Conservation (phyloP, 2,329 filamentous ascomycete species). For the Hypoxylon sp. region DNA sequence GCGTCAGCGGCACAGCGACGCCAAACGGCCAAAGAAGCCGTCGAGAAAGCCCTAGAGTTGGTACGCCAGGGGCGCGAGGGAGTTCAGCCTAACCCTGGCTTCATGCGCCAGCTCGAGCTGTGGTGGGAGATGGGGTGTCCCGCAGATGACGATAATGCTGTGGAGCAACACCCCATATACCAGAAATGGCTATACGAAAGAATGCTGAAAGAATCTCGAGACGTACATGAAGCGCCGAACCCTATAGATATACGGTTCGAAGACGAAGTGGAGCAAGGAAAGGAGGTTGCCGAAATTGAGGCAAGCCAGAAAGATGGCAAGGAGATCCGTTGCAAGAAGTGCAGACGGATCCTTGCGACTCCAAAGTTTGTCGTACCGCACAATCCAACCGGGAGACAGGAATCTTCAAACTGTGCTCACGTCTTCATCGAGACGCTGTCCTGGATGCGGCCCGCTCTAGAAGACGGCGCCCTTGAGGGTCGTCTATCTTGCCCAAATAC, state of each 20-base stretch:
- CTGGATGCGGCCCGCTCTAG: constrained; percentile 92
- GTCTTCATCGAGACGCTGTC: constrained; percentile 92
- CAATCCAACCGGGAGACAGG: constrained; percentile 53
- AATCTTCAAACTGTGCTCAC: constrained; percentile 76
- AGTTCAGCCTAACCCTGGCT: constrained; percentile 91
- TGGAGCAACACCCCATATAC: constrained; percentile 80
- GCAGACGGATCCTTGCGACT: constrained; percentile 75
- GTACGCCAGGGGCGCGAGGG: constrained; percentile 80
- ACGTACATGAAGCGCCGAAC: constrained; percentile 83
- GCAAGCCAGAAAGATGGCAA: constrained; percentile 52
- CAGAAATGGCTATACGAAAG: constrained; percentile 76
- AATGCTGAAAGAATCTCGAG: constrained; percentile 71
- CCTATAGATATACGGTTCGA: constrained; percentile 84
- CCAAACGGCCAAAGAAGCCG: constrained; percentile 63
- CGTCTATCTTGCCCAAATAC: constrained; percentile 84
- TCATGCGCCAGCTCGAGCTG: constrained; percentile 88
- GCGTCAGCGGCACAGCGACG: constrained; percentile 57
- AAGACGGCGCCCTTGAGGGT: constrained; percentile 85
- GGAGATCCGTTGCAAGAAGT: constrained; percentile 91
- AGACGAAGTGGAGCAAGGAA: constrained; percentile 73
- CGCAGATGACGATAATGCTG: constrained; percentile 64
- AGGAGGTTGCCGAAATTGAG: constrained; percentile 45
- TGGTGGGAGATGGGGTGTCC: constrained; percentile 92
- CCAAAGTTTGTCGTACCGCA: constrained; percentile 77
- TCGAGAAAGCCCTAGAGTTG: constrained; percentile 74